Evolutionary conservation across 2,329 filamentous ascomycete species (phyloP).

Genomic region (Neoarthrinium moseri): DNA sequence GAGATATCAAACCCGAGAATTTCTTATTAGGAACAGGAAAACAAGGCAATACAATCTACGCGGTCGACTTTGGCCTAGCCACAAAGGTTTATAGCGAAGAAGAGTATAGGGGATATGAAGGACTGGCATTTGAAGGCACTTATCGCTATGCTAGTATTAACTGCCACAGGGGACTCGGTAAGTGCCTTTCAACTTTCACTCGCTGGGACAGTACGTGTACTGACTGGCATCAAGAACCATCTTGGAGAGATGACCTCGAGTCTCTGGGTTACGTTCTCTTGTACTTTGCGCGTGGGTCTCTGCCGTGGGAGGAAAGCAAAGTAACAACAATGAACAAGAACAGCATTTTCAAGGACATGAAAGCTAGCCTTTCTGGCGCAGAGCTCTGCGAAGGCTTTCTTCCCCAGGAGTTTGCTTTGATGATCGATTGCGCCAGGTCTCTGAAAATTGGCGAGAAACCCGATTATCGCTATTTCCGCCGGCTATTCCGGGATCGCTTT

Average conservation of each 20-base stretch:
- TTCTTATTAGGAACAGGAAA: constrained; percentile 23
- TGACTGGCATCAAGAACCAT: constrained; percentile 53
- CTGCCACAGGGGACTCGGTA: constrained; percentile 13
- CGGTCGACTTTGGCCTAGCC: constrained; percentile 26
- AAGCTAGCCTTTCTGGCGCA: constrained; percentile 73
- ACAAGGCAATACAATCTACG: constrained; percentile 23
- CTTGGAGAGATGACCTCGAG: constrained; percentile 73
- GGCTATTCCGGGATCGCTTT: constrained; percentile 59
- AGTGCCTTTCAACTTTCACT: constrained; percentile 6
- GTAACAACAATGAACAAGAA: constrained; percentile 74
- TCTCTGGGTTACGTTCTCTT: constrained; percentile 74
- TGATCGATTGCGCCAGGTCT: constrained; percentile 72
- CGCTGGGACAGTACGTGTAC: neutral
- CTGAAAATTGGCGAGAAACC: constrained; percentile 74
- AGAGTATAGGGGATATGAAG: constrained; percentile 1
- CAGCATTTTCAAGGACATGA: constrained; percentile 77
- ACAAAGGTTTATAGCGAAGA: constrained; percentile 11
- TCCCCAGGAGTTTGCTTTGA: constrained; percentile 73
- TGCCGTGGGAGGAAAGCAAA: constrained; percentile 73
- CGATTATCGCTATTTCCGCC: constrained; percentile 67
- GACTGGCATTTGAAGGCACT: constrained; percentile 17
- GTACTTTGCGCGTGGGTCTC: constrained; percentile 73
- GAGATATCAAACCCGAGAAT: constrained; percentile 28
- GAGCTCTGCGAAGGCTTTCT: constrained; percentile 68
- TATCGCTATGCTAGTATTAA: constrained; percentile 17